These are phyloP conservation scores for Backusella parvicylindrica DNA, from an alignment of 192 early-diverging fungal species.

Conservation along the genomic window DNA sequence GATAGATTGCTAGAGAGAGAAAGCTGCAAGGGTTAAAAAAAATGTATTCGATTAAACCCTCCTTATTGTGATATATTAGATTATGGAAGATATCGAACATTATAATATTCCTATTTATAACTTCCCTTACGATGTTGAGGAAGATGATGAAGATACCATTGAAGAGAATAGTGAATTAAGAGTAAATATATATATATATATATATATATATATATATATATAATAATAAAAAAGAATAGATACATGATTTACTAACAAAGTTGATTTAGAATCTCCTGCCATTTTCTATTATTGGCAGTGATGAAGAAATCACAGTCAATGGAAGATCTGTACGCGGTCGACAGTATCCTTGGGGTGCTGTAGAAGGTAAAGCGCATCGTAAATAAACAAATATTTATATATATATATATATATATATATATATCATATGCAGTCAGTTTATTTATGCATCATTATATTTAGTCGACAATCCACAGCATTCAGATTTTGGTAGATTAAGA, in stretches of 20 bases:
- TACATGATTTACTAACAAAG: not conserved
- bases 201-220: not conserved
- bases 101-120: slow-evolving; percentile 97
- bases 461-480: slow-evolving; percentile 96
- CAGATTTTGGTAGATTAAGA: slow-evolving; percentile 93
- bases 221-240: not conserved
- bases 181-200: slow-evolving; percentile 9
- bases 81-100: slow-evolving; percentile 96
- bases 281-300: slow-evolving; percentile 95
- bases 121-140: slow-evolving; percentile 92
- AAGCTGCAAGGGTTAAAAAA: slow-evolving; percentile 19
- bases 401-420: not conserved
- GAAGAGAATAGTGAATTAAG: slow-evolving; percentile 98
- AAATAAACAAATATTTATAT: not conserved
- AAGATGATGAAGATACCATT: slow-evolving; percentile 97
- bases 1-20: not conserved
- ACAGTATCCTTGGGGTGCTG: slow-evolving; percentile 94
- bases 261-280: slow-evolving; percentile 64
- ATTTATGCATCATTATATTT: not conserved
- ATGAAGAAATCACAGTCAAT: slow-evolving; percentile 80
- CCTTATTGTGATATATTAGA: slow-evolving; percentile 20
- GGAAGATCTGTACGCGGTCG: slow-evolving; percentile 91
- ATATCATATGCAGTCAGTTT: not conserved
- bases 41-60: slow-evolving; percentile 56
- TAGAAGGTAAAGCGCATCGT: slow-evolving; percentile 75